phyloP scores from a whole-genome alignment of 202 grass and related monocot species.

The Schoenoplectus triqueter region DNA sequence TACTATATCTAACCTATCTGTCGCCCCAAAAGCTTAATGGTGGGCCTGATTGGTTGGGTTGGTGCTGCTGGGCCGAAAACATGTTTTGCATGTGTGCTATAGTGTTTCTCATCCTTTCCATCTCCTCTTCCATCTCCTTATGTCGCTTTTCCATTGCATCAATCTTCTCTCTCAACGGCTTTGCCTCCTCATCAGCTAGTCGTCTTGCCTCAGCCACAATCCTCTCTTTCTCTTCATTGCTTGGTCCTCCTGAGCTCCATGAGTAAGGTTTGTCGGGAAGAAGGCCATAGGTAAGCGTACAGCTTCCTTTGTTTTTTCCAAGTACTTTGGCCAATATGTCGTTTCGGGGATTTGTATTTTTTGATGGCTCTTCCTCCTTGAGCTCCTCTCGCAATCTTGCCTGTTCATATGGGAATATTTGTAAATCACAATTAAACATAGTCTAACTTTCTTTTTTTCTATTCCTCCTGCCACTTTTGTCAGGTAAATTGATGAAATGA shows the following conservation, averaged over 20 bases:
- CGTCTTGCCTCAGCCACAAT: slow-evolving; percentile 54
- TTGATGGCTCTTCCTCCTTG: slow-evolving; percentile 3
- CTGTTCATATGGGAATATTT: slow-evolving; percentile 11
- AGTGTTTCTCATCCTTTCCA: slow-evolving; percentile 33
- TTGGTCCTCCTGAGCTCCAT: background rate
- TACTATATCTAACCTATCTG: slow-evolving; percentile 16
- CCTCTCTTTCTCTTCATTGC: background rate
- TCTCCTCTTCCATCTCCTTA: slow-evolving; percentile 46
- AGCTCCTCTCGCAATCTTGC: slow-evolving; percentile 19
- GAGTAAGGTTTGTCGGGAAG: background rate
- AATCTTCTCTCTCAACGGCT: slow-evolving; percentile 53
- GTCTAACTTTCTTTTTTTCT: background rate
- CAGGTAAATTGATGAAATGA: background rate
- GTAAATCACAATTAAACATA: background rate
- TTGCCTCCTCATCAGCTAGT: slow-evolving; percentile 49
- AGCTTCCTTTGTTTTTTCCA: background rate
- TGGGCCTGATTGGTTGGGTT: background rate
- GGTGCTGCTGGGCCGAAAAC: background rate
- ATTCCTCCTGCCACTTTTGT: background rate
- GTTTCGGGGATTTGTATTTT: background rate
- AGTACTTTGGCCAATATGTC: slow-evolving; percentile 32
- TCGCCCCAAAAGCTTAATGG: background rate
- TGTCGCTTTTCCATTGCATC: slow-evolving; percentile 51
- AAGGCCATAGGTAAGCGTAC: background rate
- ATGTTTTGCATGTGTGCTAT: slow-evolving; percentile 21